phyloP scores from a whole-genome alignment of 2,329 filamentous ascomycete genomes.

The Xylaria sp. region DNA sequence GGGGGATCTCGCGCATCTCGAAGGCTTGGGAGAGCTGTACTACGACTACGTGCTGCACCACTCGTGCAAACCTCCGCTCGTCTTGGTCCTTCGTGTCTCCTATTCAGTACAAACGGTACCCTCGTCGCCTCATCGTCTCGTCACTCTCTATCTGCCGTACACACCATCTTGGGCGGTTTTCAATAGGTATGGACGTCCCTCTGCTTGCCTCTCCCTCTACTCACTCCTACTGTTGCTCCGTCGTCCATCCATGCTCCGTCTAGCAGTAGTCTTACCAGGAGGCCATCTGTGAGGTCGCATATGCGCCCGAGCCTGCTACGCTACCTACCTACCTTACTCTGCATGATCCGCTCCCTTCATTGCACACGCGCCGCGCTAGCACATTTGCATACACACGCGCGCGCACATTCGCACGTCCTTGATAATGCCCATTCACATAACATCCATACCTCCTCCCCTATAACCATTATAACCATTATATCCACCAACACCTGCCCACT shows the following conservation, averaged over 20 bases:
- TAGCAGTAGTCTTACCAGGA: slow-evolving; percentile 16
- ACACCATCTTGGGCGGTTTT: slow-evolving; percentile 23
- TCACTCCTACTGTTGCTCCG: slow-evolving; percentile 9
- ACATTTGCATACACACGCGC: slow-evolving; percentile 15
- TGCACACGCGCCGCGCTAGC: slow-evolving; percentile 28
- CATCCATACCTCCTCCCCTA: not conserved
- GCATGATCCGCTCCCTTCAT: slow-evolving; percentile 36
- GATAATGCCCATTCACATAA: slow-evolving; percentile 9
- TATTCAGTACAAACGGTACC: slow-evolving; percentile 10
- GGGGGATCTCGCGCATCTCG: slow-evolving; percentile 28
- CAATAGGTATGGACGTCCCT: slow-evolving; percentile 34
- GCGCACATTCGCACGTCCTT: not conserved
- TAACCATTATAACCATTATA: not conserved
- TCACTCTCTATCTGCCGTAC: slow-evolving; percentile 12
- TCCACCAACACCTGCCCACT: slow-evolving; percentile 16
- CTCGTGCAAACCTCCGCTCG: not conserved
- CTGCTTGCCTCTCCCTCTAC: slow-evolving; percentile 6
- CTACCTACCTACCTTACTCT: slow-evolving; percentile 21
- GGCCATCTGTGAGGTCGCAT: slow-evolving; percentile 37
- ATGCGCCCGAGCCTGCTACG: slow-evolving; percentile 33
- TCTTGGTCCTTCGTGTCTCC: slow-evolving; percentile 29
- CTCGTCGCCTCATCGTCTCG: slow-evolving; percentile 23
- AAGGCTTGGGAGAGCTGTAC: slow-evolving; percentile 20
- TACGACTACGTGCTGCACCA: slow-evolving; percentile 1
- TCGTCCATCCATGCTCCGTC: not conserved